Evolutionary conservation across 2,329 filamentous ascomycete species (phyloP), one percentile per base, ranked within the genome.

Genomic region (Ophiostoma sp.): DNA sequence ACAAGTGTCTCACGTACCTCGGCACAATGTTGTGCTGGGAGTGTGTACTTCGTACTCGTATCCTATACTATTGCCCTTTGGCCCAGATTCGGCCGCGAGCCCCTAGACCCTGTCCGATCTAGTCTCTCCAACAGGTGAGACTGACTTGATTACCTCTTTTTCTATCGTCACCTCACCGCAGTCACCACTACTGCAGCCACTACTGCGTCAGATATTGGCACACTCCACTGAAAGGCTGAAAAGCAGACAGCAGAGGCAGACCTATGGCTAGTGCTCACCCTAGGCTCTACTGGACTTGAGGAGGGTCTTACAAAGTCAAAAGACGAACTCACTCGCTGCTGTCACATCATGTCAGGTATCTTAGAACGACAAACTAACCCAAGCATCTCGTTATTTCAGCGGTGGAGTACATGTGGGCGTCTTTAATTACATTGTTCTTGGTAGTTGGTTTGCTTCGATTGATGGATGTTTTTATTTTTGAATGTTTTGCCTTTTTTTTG

Each of bases 261-360:
- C 67, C 79, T 0, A 80, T 82, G 36, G 74, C 68, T 60, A 60
- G 55, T 60, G 55, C 55, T 60, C 1, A 79, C 79, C 14, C 77
- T 75, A 0, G 84, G 84, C 7, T 38, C 11, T 40, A 60, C 27
- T 52, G 41, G 78, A 76, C 1, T 7, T 18, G 5, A 52, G n/a
- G 9, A 52, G n/a, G n/a, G 27, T 52, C 49, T 55, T 27, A 9
- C n/a, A 55, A 36, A 55, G 27, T 27, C 49, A 36, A 36, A 55
- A 27, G 27, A 27, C 27, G 27, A 27, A 27, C 27, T 27, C 27
- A 27, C 27, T 27, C 27, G 27, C 27, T 27, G 27, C 27, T 27
- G 27, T 27, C 27, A 27, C 27, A 27, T 27, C 27, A 27, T 27
- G 27, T 27, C 27, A 27, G 27, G 27, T 27, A 27, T 27, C 27